phyloP scores from a whole-genome alignment of 176 grass and related monocot species.

The Eleusine indica region DNA sequence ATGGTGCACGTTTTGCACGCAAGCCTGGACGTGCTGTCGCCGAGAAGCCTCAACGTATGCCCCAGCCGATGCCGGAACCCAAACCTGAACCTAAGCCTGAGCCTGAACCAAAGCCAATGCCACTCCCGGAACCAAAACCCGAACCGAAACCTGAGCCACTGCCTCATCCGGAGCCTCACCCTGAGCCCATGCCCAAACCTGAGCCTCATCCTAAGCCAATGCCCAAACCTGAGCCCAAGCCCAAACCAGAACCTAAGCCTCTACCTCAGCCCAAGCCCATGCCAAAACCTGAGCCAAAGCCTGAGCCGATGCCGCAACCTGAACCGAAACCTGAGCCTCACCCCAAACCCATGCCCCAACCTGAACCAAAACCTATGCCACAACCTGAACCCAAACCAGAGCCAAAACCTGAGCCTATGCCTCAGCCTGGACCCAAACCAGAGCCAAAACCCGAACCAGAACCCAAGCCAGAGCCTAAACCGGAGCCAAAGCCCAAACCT shows the following conservation, averaged over 20 bases:
- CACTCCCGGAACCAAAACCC: background rate
- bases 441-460: background rate
- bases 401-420: background rate
- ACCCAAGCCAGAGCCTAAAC: background rate
- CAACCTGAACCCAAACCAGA: background rate
- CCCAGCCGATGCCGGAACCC: background rate
- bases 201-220: background rate
- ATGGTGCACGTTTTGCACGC: background rate
- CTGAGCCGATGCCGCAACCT: background rate
- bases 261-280: background rate
- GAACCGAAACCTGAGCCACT: background rate
- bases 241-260: background rate
- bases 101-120: background rate
- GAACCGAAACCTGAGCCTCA: background rate
- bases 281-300: background rate
- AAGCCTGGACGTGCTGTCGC: background rate
- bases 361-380: background rate
- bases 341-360: background rate
- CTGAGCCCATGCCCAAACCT: background rate
- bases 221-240: too few relatives aligned
- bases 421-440: background rate
- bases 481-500: background rate
- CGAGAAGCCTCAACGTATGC: background rate
- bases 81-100: background rate
- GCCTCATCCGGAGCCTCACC: background rate